Evolutionary conservation across 495 filamentous ascomycete genomes (phyloP).

Genomic region (Penicillium daleae): DNA sequence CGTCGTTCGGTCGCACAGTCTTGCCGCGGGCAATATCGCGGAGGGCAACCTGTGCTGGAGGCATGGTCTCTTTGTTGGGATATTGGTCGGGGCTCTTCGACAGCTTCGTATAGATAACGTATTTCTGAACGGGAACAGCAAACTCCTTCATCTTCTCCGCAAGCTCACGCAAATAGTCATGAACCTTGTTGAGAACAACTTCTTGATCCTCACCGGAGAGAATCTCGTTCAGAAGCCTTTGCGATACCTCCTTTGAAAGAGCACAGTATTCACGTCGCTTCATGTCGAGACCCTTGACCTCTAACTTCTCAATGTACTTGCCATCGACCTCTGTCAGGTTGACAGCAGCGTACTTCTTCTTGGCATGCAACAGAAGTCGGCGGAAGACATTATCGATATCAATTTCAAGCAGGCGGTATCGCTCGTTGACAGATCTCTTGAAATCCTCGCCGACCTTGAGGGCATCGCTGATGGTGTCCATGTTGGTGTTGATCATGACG

Average conservation of each 20-base stretch:
- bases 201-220: conserved; percentile 93
- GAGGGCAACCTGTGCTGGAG: conserved; percentile 94
- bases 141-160: conserved; percentile 80
- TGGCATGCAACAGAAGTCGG: conserved; percentile 89
- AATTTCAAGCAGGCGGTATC: conserved; percentile 88
- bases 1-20: conserved; percentile 85
- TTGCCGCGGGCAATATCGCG: conserved; percentile 87
- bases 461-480: conserved; percentile 88
- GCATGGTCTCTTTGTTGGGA: conserved; percentile 90
- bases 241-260: conserved; percentile 90
- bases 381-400: conserved; percentile 98
- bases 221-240: conserved; percentile 80
- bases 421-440: conserved; percentile 82
- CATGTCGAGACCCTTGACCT: conserved; percentile 99
- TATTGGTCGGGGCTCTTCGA: conserved; percentile 93
- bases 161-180: conserved; percentile 86
- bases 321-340: conserved; percentile 89
- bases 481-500: conserved; percentile 99
- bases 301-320: conserved; percentile 90
- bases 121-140: conserved; percentile 75
- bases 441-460: conserved; percentile 84
- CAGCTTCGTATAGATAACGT: conserved; percentile 96
- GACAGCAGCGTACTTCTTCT: conserved; percentile 99
- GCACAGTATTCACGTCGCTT: conserved; percentile 93
- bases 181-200: conserved; percentile 82